Conservation (phyloP, 2,329 filamentous ascomycete species). For the Podosphaera fusca region DNA sequence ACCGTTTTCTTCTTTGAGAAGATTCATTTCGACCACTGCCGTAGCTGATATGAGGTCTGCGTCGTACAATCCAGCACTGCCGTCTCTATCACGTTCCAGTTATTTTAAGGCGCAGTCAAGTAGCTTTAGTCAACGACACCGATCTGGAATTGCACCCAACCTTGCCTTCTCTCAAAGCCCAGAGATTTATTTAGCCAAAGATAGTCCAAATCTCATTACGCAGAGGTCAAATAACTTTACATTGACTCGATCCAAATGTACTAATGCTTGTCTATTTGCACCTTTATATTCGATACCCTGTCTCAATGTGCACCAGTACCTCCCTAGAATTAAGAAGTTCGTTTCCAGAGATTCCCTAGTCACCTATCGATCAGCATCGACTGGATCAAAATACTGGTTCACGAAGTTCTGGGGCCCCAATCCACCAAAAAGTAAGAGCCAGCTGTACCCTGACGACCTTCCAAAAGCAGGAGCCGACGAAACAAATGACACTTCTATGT, state of each 20-base stretch:
- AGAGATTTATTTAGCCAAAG: not conserved
- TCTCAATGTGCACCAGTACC: not conserved
- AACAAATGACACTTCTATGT: conserved; percentile 34
- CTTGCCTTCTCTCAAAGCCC: not conserved
- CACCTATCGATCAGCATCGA: conserved; percentile 7
- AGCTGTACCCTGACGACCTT: conserved; percentile 32
- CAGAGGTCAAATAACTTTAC: not conserved
- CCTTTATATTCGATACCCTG: not conserved
- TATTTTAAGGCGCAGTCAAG: conserved; percentile 53
- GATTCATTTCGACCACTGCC: not conserved
- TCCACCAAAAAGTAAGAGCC: conserved; percentile 11
- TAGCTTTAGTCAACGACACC: conserved; percentile 19
- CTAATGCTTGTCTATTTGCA: not conserved
- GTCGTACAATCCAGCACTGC: conserved; percentile 16
- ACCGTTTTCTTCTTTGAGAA: not conserved
- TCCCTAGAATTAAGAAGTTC: not conserved
- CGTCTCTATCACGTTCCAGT: conserved; percentile 36
- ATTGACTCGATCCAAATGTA: not conserved
- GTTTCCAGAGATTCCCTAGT: conserved; percentile 1
- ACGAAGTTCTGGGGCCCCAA: conserved; percentile 9
- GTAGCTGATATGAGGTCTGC: conserved; percentile 15
- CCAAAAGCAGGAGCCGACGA: conserved; percentile 33
- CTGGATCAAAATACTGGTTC: conserved; percentile 9
- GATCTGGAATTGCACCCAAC: not conserved
- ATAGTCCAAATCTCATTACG: not conserved